phyloP scores from a whole-genome alignment of 768 basidiomycete species.

The Termitomyces sp. region DNA sequence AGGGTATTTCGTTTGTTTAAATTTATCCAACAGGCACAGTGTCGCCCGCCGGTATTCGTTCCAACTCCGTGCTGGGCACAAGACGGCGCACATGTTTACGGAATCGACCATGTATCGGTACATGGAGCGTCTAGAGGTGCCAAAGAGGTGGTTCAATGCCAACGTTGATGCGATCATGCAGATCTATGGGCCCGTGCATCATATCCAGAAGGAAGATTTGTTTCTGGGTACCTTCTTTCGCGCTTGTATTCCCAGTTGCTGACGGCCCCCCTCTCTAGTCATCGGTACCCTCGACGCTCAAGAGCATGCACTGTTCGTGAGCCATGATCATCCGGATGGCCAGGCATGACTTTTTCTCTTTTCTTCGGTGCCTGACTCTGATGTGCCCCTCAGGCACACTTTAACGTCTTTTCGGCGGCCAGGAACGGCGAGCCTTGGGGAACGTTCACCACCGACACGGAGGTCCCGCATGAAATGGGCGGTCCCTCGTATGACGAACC shows the following conservation, averaged over 20 bases:
- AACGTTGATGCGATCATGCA: slow-evolving; percentile 62
- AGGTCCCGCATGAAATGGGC: slow-evolving; percentile 29
- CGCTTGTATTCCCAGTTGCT: not conserved
- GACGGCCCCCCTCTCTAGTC: slow-evolving; percentile 25
- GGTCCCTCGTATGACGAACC: slow-evolving; percentile 47
- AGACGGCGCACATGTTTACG: slow-evolving; percentile 59
- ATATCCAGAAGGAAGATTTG: slow-evolving; percentile 55
- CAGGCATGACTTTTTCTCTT: slow-evolving; percentile 28
- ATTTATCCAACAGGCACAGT: slow-evolving; percentile 33
- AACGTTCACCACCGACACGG: slow-evolving; percentile 55
- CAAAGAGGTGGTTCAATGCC: slow-evolving; percentile 69
- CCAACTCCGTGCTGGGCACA: slow-evolving; percentile 59
- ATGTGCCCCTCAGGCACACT: not conserved
- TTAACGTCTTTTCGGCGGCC: not conserved
- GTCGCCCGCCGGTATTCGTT: slow-evolving; percentile 50
- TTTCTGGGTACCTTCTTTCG: slow-evolving; percentile 34
- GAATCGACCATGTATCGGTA: slow-evolving; percentile 69
- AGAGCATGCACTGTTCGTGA: slow-evolving; percentile 73
- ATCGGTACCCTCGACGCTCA: slow-evolving; percentile 68
- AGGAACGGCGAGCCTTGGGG: slow-evolving; percentile 66
- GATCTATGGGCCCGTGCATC: slow-evolving; percentile 39
- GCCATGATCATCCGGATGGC: slow-evolving; percentile 61
- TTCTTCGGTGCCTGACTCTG: not conserved
- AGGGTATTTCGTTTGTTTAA: slow-evolving; percentile 48
- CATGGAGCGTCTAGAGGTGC: slow-evolving; percentile 54